Evolutionary conservation across 257 asterid genomes (phyloP).

Genomic region (Ilex aquifolium): DNA sequence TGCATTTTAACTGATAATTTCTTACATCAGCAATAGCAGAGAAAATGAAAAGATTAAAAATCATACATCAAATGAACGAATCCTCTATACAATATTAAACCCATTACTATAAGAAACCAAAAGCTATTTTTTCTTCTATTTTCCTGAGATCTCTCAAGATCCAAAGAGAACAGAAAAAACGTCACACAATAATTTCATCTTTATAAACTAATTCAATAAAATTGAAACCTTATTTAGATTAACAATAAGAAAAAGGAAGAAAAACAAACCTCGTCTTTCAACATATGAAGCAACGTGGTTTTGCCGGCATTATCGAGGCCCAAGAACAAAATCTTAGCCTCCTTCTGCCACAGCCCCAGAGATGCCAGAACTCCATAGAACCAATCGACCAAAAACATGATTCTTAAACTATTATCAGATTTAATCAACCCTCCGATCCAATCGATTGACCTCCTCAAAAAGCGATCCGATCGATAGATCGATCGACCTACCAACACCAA

Average conservation of each 20-base stretch:
- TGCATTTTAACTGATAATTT: no score
- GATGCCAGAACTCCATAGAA: slow-evolving; percentile 88
- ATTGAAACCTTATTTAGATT: no score
- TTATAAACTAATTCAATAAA: no score
- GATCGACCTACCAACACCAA: slow-evolving; percentile 18
- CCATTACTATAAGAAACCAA: no score
- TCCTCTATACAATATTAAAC: no score
- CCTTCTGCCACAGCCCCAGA: slow-evolving; percentile 92
- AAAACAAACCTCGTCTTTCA: slow-evolving; percentile 72
- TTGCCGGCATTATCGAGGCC: slow-evolving; percentile 98
- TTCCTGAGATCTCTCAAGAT: no score
- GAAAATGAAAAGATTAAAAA: not conserved
- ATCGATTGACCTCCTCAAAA: slow-evolving; percentile 7
- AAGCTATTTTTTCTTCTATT: no score
- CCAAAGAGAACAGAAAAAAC: no score
- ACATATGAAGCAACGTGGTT: slow-evolving; percentile 93
- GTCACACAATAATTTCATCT: no score
- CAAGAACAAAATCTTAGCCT: slow-evolving; percentile 84
- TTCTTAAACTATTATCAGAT: not conserved
- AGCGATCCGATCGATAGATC: slow-evolving; percentile 3
- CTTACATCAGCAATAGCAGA: not conserved
- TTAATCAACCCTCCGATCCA: not conserved
- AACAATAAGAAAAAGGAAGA: not conserved
- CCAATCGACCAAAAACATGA: slow-evolving; percentile 90
- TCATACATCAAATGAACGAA: no score